Evolutionary conservation across 805 yeast genomes (phyloP).

Genomic region (Wickerhamomyces bovis): DNA sequence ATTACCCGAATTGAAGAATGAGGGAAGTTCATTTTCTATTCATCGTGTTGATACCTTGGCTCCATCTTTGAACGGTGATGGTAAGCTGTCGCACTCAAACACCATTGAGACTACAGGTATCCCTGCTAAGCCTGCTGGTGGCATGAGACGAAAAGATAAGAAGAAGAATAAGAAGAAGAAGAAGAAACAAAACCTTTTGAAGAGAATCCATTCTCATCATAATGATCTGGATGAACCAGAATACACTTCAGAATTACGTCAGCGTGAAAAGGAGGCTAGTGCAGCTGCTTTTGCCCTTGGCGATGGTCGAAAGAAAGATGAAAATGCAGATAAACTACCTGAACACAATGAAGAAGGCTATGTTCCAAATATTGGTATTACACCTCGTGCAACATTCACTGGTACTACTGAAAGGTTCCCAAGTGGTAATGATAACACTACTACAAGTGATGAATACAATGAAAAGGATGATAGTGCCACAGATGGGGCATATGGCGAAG

Average conservation of each 20-base stretch:
- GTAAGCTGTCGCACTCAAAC: slow-evolving; percentile 27
- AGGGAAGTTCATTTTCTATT: slow-evolving; percentile 72
- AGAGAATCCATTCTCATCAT: slow-evolving; percentile 23
- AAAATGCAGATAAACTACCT: slow-evolving; percentile 1
- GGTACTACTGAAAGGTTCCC: slow-evolving; percentile 11
- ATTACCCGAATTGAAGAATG: slow-evolving; percentile 57
- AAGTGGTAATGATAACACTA: background rate
- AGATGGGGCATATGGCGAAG: slow-evolving; percentile 7
- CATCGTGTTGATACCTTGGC: slow-evolving; percentile 73
- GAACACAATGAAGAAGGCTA: slow-evolving; percentile 15
- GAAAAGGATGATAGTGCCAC: slow-evolving; percentile 3
- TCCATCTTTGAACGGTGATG: slow-evolving; percentile 22
- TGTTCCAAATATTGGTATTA: slow-evolving; percentile 14
- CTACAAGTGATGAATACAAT: slow-evolving; percentile 5
- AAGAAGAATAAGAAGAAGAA: slow-evolving; percentile 28
- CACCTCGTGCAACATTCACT: slow-evolving; percentile 19
- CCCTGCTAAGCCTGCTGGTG: slow-evolving; percentile 69
- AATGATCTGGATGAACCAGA: slow-evolving; percentile 18
- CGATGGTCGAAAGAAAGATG: slow-evolving; percentile 5
- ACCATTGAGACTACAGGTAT: slow-evolving; percentile 58
- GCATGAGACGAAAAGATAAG: slow-evolving; percentile 48
- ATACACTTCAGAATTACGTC: slow-evolving; percentile 30
- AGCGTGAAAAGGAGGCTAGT: slow-evolving; percentile 36
- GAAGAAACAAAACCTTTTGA: slow-evolving; percentile 28
- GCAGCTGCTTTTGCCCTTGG: slow-evolving; percentile 39